Evolutionary conservation across 1,139 yeast species (phyloP), one percentile per base, ranked within the genome.

Genomic region (Pneumocystis canis): DNA sequence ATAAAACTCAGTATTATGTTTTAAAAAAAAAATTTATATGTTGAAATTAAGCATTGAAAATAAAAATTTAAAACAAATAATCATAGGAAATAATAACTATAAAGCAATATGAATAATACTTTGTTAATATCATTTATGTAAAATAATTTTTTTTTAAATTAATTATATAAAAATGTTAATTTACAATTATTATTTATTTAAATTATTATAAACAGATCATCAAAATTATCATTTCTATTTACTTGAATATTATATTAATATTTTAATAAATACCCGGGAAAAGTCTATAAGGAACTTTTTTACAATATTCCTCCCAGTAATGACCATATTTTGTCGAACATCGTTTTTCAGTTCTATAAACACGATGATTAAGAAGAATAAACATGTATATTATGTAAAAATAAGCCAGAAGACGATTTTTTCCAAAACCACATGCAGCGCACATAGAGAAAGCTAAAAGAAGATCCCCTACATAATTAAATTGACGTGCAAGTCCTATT

Each of bases 381-480:
- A 88, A 94, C 75, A 92, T 92, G 74, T 88, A 92, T 40, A 86
- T 72, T 41, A 87, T 85, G 71, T 89, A 92, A 74, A 86, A 92
- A 72, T 92, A 92, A 0, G 97, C 88, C 69, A 92, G 75, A 3
- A 89, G 85, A 0, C 95, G 86, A 66, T 77, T 78, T 37, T 37
- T 37, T 14, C 14, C 18, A 70, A 84, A 82, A n/a, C 96, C 96
- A 1, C 97, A 89, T 20, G 96, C 84, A 67, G 92, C 78, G 73
- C 97, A 89, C 95, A 96, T 90, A 58, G 95, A 84, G 77, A 88
- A 79, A 0, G 96, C 89, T 71, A 89, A 84, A 60, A 92, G 72
- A 92, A 96, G 89, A 75, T 92, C 98, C 53, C 98, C 98, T 67
- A 90, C 80, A 74, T 92, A 92, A 72, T 92, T 92, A 72, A 89